Base-by-base conservation (phyloP, 2,329 filamentous ascomycete genomes). In the Arthroderma uncinatum region DNA sequence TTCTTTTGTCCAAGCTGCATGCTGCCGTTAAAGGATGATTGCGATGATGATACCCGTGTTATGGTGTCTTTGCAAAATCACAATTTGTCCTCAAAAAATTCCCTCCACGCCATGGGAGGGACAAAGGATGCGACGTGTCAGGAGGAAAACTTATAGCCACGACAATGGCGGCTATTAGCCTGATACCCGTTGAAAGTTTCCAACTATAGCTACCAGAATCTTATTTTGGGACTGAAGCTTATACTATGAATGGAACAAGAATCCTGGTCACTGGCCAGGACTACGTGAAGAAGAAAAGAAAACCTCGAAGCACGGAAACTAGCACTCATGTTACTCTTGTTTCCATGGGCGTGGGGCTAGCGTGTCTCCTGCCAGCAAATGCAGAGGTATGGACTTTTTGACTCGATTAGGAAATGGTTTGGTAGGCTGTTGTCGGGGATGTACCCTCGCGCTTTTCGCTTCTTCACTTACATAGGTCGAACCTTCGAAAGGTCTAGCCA, bases 401-500 rank as follows among this genome's bases (percentile, higher is more conserved):
- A 68, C 67, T 64, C 54, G 55, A 66, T 68, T 68, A 61, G 66
- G 67, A 62, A 37, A 44, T 55, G 53, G 44, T 50, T 60, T 55
- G 57, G 44, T 54, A n/a, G 53, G 44, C 52, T 59, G 56, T 54
- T 55, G 33, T 48, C 54, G 39, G 40, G 47, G 47, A 16, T 12
- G 47, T 50, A 19, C 47, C n/a, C 47, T 34, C 16, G 28, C n/a
- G 25, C 25, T 12, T 33, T n/a, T n/a, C 12, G 25, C 47, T 33
- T 8, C 23, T 50, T 30, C 25, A 7, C 33, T 33, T 50, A 50
- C 9, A 23, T 3, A 50, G 42, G 47, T 14, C 16, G 47, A 50
- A 50, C 47, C 16, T 50, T 50, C 28, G 1, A 33, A 1, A 19
- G n/a, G 47, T 33, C 47, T 30, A 50, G 25, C 47, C 47, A 16